These are phyloP conservation scores for Aspergillus sp. DNA, from an alignment of 2,329 filamentous ascomycete species.

Conservation along the genomic window DNA sequence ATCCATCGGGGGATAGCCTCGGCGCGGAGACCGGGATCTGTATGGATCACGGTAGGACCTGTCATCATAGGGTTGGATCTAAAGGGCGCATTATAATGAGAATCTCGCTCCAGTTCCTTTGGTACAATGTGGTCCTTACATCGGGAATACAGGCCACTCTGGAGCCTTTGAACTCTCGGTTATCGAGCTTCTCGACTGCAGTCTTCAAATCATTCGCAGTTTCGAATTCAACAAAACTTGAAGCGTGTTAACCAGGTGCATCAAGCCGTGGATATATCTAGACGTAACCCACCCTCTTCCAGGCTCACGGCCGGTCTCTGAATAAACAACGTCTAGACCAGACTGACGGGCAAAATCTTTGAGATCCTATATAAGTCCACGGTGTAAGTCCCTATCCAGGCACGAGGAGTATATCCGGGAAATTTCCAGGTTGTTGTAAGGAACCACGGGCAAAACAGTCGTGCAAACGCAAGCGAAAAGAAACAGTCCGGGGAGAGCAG, in stretches of 20 bases:
- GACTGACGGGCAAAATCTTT: constrained; percentile 99
- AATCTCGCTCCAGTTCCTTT: constrained; percentile 21
- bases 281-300: constrained; percentile 74
- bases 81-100: constrained; percentile 23
- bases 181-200: constrained; percentile 92
- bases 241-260: constrained; percentile 25
- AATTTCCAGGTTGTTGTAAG: background rate
- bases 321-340: constrained; percentile 96
- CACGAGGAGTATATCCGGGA: constrained; percentile 23
- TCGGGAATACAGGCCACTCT: constrained; percentile 84
- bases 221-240: constrained; percentile 96
- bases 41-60: constrained; percentile 67
- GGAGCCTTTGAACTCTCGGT: constrained; percentile 87
- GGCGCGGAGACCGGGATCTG: constrained; percentile 78
- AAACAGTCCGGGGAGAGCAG: constrained; percentile 5
- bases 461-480: background rate
- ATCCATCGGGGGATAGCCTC: constrained; percentile 66
- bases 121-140: constrained; percentile 55
- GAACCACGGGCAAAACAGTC: constrained; percentile 1
- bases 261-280: constrained; percentile 19
- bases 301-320: constrained; percentile 89
- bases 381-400: constrained; percentile 74
- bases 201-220: constrained; percentile 84
- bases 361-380: constrained; percentile 89
- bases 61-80: constrained; percentile 72